phyloP scores from a whole-genome alignment of 2,329 filamentous ascomycete species.

The Trichophyton equinum region DNA sequence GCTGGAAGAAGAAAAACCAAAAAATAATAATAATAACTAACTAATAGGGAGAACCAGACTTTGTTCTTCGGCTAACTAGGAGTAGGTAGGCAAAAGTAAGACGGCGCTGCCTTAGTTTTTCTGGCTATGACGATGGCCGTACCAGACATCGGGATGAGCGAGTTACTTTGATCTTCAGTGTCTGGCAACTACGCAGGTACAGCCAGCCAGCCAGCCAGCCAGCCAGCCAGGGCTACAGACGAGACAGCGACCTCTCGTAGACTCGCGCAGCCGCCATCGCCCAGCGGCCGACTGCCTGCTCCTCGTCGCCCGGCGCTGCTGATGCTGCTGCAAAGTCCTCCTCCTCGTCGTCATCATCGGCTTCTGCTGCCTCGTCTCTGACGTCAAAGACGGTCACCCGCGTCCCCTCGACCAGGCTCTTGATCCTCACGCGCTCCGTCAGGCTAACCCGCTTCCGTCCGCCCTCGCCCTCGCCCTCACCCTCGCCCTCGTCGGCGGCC shows the following conservation, averaged over 20 bases:
- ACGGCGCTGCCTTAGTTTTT: too few relatives aligned
- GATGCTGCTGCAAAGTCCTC: constrained; percentile 21
- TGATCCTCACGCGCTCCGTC: constrained; percentile 79
- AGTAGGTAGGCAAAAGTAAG: not conserved
- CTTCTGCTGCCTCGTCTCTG: constrained; percentile 31
- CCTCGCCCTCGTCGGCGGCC: constrained; percentile 51
- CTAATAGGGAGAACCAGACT: not conserved
- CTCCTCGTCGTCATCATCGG: constrained; percentile 18
- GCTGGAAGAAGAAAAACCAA: not conserved
- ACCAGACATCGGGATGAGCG: not conserved
- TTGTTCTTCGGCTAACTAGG: too few relatives aligned
- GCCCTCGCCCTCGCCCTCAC: constrained; percentile 50
- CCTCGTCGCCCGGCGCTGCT: constrained; percentile 15
- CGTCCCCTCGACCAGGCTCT: constrained; percentile 66
- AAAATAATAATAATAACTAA: not conserved
- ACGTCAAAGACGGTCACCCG: constrained; percentile 58
- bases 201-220: too few relatives aligned
- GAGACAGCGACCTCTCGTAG: constrained; percentile 52
- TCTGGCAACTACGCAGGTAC: too few relatives aligned
- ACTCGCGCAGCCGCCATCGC: constrained; percentile 62
- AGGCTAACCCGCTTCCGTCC: constrained; percentile 45
- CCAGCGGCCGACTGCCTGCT: constrained; percentile 27
- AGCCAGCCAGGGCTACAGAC: not conserved
- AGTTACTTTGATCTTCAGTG: too few relatives aligned
- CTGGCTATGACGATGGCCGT: not conserved